Percentiles rank a stretch among this genome's conserved stretches.
Conservation (phyloP, 371 early-diverging fungal genomes). For the Mortierella sp. region DNA sequence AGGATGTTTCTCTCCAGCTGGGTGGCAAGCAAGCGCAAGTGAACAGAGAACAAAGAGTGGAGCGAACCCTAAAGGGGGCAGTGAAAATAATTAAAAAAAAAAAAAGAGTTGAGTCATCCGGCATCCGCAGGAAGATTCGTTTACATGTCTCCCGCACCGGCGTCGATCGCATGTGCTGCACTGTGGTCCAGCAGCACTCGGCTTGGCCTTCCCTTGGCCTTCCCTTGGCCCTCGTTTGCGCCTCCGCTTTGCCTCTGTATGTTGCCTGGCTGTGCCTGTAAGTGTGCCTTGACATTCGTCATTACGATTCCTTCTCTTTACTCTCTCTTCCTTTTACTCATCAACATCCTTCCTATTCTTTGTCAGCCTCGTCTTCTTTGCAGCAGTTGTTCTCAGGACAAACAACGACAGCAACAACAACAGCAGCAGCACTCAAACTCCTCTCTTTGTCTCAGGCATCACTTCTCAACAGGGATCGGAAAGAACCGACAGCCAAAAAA, state of each 20-base stretch:
- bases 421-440: background rate
- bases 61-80: background rate
- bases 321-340: background rate
- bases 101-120: conserved; percentile 1
- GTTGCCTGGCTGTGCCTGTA: background rate
- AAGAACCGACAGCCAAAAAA: background rate
- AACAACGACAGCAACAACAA: background rate
- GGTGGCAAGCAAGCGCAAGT: background rate
- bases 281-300: background rate
- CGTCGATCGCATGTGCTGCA: conserved; percentile 4
- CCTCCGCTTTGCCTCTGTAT: background rate
- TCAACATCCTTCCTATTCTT: background rate
- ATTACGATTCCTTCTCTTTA: background rate
- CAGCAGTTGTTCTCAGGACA: background rate
- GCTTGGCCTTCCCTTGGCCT: too few relatives aligned
- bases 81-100: background rate
- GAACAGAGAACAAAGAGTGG: background rate
- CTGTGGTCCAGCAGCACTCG: too few relatives aligned
- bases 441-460: background rate
- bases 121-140: background rate
- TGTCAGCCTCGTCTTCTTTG: background rate
- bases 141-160: background rate
- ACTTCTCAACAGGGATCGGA: background rate
- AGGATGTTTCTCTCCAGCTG: background rate
- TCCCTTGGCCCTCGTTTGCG: background rate